Evolutionary conservation across 768 basidiomycete genomes (phyloP), one percentile per base, ranked within the genome.

Genomic region (Termitomyces sp.): DNA sequence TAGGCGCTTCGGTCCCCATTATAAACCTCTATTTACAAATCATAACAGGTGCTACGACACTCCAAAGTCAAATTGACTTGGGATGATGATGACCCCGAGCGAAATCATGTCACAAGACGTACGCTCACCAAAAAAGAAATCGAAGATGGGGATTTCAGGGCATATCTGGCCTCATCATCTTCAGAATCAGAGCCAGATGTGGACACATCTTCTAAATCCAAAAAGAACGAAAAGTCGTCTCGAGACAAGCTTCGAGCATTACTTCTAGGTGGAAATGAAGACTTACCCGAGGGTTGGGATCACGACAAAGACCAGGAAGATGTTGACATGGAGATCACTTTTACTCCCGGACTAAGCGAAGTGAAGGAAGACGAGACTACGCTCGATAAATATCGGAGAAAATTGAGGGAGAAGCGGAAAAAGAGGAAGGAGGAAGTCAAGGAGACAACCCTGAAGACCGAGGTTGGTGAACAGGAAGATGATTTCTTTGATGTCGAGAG

Each of bases 21-120:
- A 10, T 33, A 18, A 47, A 11, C 13, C 25, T 36, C 9, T 40
- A 10, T 40, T 45, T 43, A 23, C 23, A 22, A 29, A 22, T 15
- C 22, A 5, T 7, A 27, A 6, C 59, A 98, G 94, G 96, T 96
- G 10, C 82, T 99, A 5, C 89, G 96, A 5, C 95, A 98, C 68
- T 99, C 97, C 13, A 97, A 94, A 76, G 96, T 98, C 56, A 97
- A 92, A 65, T 80, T 98, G 31, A 97, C 95, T 5, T 99, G 97
- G 97, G 97, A 99, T 60, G 91, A 94, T 52, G 97, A 98, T 68
- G 95, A 98, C 61, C 87, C 91, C 0, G 89, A 94, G 64, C 87
- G 96, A 38, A 80, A 78, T 53, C 84, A 84, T 41, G 63, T 94
- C 46, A 92, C 94, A 1, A 84, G 94, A 43, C 87, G 94, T 20